Evolutionary conservation across 768 basidiomycete species (phyloP).

Genomic region (Pholiota microspora): DNA sequence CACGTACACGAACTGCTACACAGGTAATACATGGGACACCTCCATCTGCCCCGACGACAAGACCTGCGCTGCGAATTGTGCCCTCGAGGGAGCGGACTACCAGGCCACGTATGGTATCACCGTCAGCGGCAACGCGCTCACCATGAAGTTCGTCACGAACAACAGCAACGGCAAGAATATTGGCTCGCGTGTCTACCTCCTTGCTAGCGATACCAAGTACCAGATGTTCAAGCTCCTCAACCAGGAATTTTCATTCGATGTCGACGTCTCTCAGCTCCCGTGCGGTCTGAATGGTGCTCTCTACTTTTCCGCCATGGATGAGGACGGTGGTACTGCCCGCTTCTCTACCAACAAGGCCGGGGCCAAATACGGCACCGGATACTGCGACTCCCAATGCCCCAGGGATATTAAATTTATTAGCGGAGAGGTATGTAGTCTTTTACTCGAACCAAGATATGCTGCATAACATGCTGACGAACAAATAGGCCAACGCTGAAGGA

Average conservation of each 20-base stretch:
- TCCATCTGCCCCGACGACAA: slow-evolving; percentile 37
- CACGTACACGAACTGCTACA: slow-evolving; percentile 28
- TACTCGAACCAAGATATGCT: no score
- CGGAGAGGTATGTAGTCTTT: slow-evolving; percentile 27
- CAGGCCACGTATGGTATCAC: slow-evolving; percentile 26
- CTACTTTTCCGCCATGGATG: slow-evolving; percentile 61
- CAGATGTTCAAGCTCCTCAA: slow-evolving; percentile 50
- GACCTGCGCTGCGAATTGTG: slow-evolving; percentile 10
- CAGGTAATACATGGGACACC: slow-evolving; percentile 24
- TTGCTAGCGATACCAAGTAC: slow-evolving; percentile 16
- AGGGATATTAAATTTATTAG: slow-evolving; percentile 62
- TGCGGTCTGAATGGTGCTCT: slow-evolving; percentile 63
- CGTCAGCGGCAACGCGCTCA: slow-evolving; percentile 34
- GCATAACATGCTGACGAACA: background rate
- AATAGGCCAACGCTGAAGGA: slow-evolving; percentile 19
- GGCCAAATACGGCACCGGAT: slow-evolving; percentile 58
- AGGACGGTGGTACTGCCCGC: slow-evolving; percentile 48
- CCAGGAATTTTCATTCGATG: slow-evolving; percentile 60
- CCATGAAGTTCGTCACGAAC: slow-evolving; percentile 34
- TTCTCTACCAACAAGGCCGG: slow-evolving; percentile 54
- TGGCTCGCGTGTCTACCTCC: slow-evolving; percentile 18
- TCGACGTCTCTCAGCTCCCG: slow-evolving; percentile 54
- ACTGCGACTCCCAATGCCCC: slow-evolving; percentile 66
- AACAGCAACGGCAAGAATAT: slow-evolving; percentile 13
- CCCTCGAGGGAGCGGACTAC: slow-evolving; percentile 32